A percentile compares a stretch with the other conserved stretches of the same genome.
Conservation (phyloP, 352 stramenopile species). For the Thraustochytrium striatum region DNA sequence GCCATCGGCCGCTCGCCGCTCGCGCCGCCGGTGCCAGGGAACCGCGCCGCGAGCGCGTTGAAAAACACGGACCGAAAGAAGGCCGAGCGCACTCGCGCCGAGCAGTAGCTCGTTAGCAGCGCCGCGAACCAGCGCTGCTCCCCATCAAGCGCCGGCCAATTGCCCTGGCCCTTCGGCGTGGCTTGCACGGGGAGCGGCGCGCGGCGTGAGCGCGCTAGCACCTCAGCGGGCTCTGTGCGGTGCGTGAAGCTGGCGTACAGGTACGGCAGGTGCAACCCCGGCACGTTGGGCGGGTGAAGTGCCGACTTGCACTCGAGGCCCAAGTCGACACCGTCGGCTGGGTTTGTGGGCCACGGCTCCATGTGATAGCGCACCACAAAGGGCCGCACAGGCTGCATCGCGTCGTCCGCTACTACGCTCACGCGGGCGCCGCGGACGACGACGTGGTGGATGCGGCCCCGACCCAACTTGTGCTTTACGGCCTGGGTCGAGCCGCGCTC, state of each 20-base stretch:
- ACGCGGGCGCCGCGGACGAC: background rate
- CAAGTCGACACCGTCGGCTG: conserved; percentile 1
- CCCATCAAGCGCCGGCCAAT: too few relatives aligned
- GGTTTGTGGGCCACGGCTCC: conserved; percentile 8
- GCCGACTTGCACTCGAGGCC: background rate
- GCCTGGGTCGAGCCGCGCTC: background rate
- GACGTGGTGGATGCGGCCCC: background rate
- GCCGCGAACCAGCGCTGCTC: background rate
- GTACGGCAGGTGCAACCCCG: conserved; percentile 4
- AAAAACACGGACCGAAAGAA: background rate
- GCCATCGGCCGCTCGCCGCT: background rate
- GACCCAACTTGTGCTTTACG: background rate
- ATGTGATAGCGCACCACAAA: conserved; percentile 13
- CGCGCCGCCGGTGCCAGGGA: background rate
- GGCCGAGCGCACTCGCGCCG: background rate
- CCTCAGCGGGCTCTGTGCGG: background rate
- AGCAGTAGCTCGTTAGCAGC: conserved; percentile 25
- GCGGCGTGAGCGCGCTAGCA: background rate
- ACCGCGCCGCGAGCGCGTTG: conserved; percentile 1
- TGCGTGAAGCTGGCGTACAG: conserved; percentile 15
- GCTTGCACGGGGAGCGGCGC: background rate
- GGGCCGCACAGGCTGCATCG: background rate
- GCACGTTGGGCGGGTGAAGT: background rate
- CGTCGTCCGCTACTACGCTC: background rate
- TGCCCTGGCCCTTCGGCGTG: background rate